Percentiles rank a stretch among this genome's conserved stretches.
Evolutionary conservation across 2,329 filamentous ascomycete species (phyloP).

Genomic region (Aspergillaceae sp.): DNA sequence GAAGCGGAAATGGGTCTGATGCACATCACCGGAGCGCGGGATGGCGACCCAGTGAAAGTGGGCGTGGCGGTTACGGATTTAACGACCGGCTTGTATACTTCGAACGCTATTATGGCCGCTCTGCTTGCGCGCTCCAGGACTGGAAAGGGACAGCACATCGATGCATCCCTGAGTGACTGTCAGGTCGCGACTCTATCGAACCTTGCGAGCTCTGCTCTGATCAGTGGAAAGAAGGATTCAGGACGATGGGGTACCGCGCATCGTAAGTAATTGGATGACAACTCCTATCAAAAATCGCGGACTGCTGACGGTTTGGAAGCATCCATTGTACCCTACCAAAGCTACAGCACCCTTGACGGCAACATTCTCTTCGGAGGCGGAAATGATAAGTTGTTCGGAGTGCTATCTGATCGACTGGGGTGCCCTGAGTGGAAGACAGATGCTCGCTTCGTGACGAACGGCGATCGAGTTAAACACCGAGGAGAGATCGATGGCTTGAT

Average conservation of each 20-base stretch:
- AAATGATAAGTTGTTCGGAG: constrained; percentile 54
- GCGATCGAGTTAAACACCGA: constrained; percentile 57
- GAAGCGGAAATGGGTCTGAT: constrained; percentile 97
- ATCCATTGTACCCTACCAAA: constrained; percentile 93
- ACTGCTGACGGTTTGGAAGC: constrained; percentile 45
- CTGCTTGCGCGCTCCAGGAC: constrained; percentile 66
- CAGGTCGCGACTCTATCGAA: constrained; percentile 93
- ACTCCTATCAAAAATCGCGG: neutral
- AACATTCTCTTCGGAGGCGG: constrained; percentile 57
- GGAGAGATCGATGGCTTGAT: constrained; percentile 68
- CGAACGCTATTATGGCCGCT: constrained; percentile 91
- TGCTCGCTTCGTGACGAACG: constrained; percentile 50
- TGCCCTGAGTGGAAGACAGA: constrained; percentile 53
- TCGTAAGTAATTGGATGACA: constrained; percentile 45
- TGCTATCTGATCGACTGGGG: constrained; percentile 50
- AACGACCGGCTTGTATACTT: constrained; percentile 89
- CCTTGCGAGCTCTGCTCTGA: constrained; percentile 82
- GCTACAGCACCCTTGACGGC: constrained; percentile 59
- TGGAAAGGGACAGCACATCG: constrained; percentile 81
- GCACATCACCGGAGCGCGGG: constrained; percentile 88
- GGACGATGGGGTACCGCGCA: constrained; percentile 96
- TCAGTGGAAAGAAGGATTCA: constrained; percentile 77
- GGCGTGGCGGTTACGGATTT: constrained; percentile 95
- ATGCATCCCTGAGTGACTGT: constrained; percentile 84
- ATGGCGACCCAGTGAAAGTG: constrained; percentile 90